Conservation (phyloP, 495 filamentous ascomycete genomes). For the Thozetella sp. region DNA sequence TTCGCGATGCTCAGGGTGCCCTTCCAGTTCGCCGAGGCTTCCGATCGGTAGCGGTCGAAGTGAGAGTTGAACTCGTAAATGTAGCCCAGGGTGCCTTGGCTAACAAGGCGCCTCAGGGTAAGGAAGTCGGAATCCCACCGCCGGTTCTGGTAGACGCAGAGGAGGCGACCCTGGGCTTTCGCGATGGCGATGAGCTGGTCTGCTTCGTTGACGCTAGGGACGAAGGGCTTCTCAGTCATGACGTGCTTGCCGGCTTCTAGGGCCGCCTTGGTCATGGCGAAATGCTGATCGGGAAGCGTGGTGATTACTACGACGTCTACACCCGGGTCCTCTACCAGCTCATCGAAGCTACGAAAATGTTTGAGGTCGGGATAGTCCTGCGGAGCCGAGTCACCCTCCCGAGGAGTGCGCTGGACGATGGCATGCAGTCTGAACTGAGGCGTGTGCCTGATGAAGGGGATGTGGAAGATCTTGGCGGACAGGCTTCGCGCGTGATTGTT, state of each 20-base stretch:
- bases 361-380: slow-evolving; percentile 70
- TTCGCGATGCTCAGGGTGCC: not conserved
- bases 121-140: slow-evolving; percentile 86
- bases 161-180: slow-evolving; percentile 55
- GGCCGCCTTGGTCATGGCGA: slow-evolving; percentile 61
- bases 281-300: slow-evolving; percentile 79
- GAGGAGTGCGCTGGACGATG: slow-evolving; percentile 69
- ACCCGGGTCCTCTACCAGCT: slow-evolving; percentile 64
- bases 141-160: slow-evolving; percentile 90
- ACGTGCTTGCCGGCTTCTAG: slow-evolving; percentile 81
- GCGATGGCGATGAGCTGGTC: slow-evolving; percentile 68
- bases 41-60: not conserved
- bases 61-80: slow-evolving; percentile 71
- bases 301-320: slow-evolving; percentile 77
- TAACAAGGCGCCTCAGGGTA: slow-evolving; percentile 66
- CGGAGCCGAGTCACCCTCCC: slow-evolving; percentile 58
- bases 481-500: slow-evolving; percentile 44
- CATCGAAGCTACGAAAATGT: slow-evolving; percentile 60
- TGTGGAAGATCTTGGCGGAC: slow-evolving; percentile 89
- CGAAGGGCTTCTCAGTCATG: slow-evolving; percentile 89
- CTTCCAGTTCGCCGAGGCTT: not conserved
- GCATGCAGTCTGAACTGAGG: slow-evolving; percentile 71
- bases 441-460: slow-evolving; percentile 75
- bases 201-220: slow-evolving; percentile 71
- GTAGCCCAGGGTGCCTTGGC: slow-evolving; percentile 58